A percentile compares a stretch with the other conserved stretches of the same genome.
Conservation (phyloP, 2,329 filamentous ascomycete species). For the Fusarium odoratissimum region DNA sequence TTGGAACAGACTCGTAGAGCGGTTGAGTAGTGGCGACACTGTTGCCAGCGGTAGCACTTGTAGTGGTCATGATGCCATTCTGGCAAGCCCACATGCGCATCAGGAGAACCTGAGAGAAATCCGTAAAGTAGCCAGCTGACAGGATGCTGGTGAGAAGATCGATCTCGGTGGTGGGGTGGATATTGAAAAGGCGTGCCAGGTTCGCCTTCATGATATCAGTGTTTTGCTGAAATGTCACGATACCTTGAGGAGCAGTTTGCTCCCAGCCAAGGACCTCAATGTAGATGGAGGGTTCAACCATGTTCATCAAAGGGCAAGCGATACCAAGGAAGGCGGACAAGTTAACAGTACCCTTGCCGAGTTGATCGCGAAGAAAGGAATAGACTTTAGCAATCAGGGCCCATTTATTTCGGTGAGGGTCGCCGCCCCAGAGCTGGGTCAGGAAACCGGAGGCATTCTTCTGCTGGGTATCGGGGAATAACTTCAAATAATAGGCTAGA, state of each 20-base stretch:
- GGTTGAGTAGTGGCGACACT: background rate
- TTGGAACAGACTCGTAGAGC: background rate
- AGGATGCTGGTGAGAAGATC: conserved; percentile 44
- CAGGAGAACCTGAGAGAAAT: conserved; percentile 32
- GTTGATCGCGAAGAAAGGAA: conserved; percentile 63
- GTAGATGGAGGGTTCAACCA: conserved; percentile 59
- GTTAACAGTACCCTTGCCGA: conserved; percentile 58
- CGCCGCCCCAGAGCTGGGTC: conserved; percentile 60
- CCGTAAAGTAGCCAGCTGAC: conserved; percentile 42
- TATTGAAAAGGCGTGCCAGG: conserved; percentile 1
- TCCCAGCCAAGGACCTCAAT: conserved; percentile 60
- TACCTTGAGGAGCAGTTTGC: conserved; percentile 41
- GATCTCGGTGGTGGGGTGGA: conserved; percentile 44
- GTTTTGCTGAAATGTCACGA: conserved; percentile 26
- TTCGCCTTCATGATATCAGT: background rate
- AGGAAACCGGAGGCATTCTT: conserved; percentile 64
- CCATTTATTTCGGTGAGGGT: conserved; percentile 64
- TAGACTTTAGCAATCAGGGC: conserved; percentile 65
- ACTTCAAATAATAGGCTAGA: conserved; percentile 59
- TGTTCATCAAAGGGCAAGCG: conserved; percentile 58
- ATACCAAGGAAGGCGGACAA: conserved; percentile 60
- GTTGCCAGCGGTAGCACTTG: conserved; percentile 2
- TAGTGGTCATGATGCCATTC: conserved; percentile 45
- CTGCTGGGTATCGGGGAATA: conserved; percentile 61
- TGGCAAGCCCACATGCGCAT: conserved; percentile 37